phyloP scores from a whole-genome alignment of 306 rosid genomes.

The Senna siamea region DNA sequence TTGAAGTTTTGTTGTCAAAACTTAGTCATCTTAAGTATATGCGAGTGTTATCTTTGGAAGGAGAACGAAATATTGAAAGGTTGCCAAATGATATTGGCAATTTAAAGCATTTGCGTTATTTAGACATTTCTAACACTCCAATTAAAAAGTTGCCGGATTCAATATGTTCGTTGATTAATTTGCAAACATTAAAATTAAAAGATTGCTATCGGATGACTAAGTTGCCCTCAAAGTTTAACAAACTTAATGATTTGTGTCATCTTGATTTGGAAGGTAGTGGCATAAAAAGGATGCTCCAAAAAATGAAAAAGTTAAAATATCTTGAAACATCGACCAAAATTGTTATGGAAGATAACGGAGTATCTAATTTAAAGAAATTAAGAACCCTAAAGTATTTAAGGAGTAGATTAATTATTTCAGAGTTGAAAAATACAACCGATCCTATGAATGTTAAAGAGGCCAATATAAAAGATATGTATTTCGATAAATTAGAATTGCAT shows the following conservation, averaged over 20 bases:
- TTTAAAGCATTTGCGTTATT: constrained; percentile 37
- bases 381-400: constrained; percentile 8
- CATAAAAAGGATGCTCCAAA: not conserved
- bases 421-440: not conserved
- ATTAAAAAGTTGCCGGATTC: constrained; percentile 34
- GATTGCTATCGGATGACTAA: not conserved
- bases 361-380: constrained; percentile 4
- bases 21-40: not conserved
- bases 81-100: constrained; percentile 16
- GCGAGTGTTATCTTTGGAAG: not conserved
- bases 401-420: not conserved
- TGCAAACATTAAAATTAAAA: constrained; percentile 14
- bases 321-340: not conserved
- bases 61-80: not conserved
- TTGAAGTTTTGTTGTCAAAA: no score
- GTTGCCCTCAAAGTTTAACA: constrained; percentile 17
- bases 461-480: constrained; percentile 23
- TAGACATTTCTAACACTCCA: not conserved
- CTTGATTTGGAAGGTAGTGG: not conserved
- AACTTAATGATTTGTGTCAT: constrained; percentile 20
- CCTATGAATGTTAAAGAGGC: not conserved
- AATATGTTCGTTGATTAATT: constrained; percentile 30
- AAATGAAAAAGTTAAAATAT: not conserved
- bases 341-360: not conserved
- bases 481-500: not conserved